Evolutionary conservation across 2,329 filamentous ascomycete species (phyloP).

Genomic region (Trichophyton rubrum): DNA sequence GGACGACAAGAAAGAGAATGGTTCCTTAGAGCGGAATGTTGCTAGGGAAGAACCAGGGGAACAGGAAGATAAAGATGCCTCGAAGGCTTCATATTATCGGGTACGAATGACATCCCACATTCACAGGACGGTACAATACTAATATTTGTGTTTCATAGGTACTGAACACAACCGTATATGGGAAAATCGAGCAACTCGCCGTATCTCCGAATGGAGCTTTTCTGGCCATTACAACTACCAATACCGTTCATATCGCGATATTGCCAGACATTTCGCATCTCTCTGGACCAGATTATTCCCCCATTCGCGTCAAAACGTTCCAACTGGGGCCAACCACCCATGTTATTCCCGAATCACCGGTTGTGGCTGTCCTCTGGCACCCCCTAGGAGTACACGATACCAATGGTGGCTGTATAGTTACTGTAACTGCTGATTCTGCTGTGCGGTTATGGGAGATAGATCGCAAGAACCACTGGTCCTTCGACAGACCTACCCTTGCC

Average conservation of each 20-base stretch:
- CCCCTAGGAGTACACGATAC: slow-evolving; percentile 57
- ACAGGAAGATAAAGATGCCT: background rate
- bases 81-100: slow-evolving; percentile 26
- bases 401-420: slow-evolving; percentile 69
- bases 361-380: slow-evolving; percentile 82
- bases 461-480: slow-evolving; percentile 70
- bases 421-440: slow-evolving; percentile 74
- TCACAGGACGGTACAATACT: background rate
- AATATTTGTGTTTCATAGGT: slow-evolving; percentile 38
- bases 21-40: background rate
- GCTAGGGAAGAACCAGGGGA: background rate
- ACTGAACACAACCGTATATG: slow-evolving; percentile 64
- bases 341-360: slow-evolving; percentile 68
- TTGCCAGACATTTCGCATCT: slow-evolving; percentile 71
- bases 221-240: slow-evolving; percentile 71
- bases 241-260: slow-evolving; percentile 79
- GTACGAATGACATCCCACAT: slow-evolving; percentile 25
- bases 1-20: background rate
- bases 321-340: slow-evolving; percentile 88
- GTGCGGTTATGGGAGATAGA: slow-evolving; percentile 87
- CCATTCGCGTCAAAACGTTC: slow-evolving; percentile 71
- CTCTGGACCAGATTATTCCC: slow-evolving; percentile 51
- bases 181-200: slow-evolving; percentile 71
- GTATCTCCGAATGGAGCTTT: slow-evolving; percentile 73
- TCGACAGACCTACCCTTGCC: slow-evolving; percentile 68